These are phyloP conservation scores for Canavalia gladiata DNA, from an alignment of 306 rosid species.

Conservation along the genomic window DNA sequence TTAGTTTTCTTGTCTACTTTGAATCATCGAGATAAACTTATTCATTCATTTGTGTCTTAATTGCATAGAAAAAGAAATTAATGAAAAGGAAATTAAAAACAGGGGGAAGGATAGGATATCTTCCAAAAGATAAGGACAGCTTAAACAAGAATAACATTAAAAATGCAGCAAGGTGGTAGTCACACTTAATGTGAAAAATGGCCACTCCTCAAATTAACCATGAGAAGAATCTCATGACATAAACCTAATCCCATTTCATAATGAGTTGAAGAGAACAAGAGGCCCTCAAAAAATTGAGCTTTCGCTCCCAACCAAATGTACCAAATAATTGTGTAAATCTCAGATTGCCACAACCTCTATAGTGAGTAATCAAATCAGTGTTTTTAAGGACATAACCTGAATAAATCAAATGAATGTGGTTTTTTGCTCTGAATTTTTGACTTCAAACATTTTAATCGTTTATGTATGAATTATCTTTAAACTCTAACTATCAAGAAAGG, in stretches of 20 bases:
- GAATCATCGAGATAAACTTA: slow-evolving; percentile 23
- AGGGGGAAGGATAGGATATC: background rate
- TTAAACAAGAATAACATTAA: slow-evolving; percentile 19
- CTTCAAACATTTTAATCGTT: background rate
- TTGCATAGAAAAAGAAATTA: background rate
- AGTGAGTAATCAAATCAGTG: background rate
- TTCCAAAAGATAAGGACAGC: background rate
- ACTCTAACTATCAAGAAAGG: background rate
- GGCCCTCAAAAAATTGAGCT: slow-evolving; percentile 7
- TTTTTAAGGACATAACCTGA: slow-evolving; percentile 4
- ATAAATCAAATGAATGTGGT: background rate
- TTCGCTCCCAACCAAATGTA: slow-evolving; percentile 4
- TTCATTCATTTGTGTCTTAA: background rate
- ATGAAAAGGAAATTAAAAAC: slow-evolving; percentile 22
- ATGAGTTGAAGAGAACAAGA: background rate
- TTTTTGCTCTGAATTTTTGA: background rate
- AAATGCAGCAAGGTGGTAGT: background rate
- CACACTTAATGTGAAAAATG: background rate
- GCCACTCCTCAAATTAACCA: background rate
- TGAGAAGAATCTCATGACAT: background rate
- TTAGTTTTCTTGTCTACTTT: slow-evolving; percentile 34
- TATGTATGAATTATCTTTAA: background rate
- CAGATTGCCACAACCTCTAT: background rate
- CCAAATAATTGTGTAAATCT: background rate
- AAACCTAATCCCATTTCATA: slow-evolving; percentile 4